A percentile compares a stretch with the other conserved stretches of the same genome.
These are phyloP conservation scores for Ziziphus jujuba DNA, from an alignment of 306 rosid species.

Conservation along the genomic window DNA sequence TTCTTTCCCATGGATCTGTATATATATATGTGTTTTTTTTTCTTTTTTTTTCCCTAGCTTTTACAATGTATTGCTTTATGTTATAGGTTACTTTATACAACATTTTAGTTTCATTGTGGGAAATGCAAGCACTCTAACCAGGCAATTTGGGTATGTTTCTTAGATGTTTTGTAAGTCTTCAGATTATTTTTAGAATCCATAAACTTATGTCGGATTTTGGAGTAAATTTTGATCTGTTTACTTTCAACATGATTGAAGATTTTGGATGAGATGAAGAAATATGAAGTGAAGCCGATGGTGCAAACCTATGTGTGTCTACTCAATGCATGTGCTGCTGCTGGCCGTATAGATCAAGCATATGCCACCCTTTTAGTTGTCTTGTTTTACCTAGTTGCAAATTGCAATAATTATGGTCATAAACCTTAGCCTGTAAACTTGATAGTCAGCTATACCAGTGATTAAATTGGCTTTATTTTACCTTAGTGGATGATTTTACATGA, in stretches of 20 bases:
- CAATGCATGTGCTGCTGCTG: constrained; percentile 86
- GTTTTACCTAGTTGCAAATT: not conserved
- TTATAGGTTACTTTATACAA: constrained; percentile 72
- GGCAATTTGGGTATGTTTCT: constrained; percentile 64
- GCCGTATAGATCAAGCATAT: constrained; percentile 84
- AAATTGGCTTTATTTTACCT: not conserved
- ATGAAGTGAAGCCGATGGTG: constrained; percentile 74
- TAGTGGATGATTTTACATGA: not conserved
- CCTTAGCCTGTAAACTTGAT: not conserved
- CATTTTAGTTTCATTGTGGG: constrained; percentile 71
- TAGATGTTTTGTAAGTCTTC: not conserved
- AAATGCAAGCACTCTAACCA: constrained; percentile 75
- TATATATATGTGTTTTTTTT: too few relatives aligned
- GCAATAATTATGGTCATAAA: not conserved
- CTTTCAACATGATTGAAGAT: constrained; percentile 42
- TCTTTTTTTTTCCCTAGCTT: not conserved
- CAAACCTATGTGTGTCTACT: constrained; percentile 85
- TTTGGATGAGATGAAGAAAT: constrained; percentile 84
- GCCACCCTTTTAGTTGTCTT: constrained; percentile 24
- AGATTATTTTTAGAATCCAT: not conserved
- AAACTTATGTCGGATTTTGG: not conserved
- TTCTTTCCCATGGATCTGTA: too few relatives aligned
- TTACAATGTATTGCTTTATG: constrained; percentile 17
- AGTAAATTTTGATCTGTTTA: constrained; percentile 5
- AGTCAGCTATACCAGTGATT: not conserved